Conservation (phyloP, 192 early-diverging fungal species). For the Endogone sp. region DNA sequence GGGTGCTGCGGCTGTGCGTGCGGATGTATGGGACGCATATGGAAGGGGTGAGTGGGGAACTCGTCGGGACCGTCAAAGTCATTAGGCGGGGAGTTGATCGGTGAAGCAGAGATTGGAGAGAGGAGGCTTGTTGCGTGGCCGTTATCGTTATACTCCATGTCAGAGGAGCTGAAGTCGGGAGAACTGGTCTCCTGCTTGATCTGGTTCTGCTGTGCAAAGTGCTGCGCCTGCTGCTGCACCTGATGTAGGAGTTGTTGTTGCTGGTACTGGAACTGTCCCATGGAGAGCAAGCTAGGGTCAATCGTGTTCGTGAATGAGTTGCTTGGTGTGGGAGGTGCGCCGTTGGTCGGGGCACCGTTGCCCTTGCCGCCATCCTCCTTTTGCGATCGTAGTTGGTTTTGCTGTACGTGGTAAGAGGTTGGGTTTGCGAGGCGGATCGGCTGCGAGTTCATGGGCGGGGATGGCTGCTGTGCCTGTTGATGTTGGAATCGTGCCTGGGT, state of each 20-base stretch:
- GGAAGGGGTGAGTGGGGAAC: constrained; percentile 7
- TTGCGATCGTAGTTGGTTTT: neutral
- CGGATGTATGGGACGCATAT: neutral
- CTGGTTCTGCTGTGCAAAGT: constrained; percentile 6
- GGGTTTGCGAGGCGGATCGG: constrained; percentile 14
- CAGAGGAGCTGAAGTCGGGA: constrained; percentile 27
- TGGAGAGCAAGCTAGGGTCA: constrained; percentile 11
- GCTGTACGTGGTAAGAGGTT: constrained; percentile 21
- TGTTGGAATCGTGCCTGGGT: no score
- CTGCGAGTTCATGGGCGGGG: neutral
- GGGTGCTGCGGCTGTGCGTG: neutral
- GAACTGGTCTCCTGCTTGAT: constrained; percentile 37
- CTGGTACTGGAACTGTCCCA: neutral
- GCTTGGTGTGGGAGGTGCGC: constrained; percentile 13
- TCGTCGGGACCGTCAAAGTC: constrained; percentile 26
- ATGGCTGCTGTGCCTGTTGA: no score
- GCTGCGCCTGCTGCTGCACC: constrained; percentile 1
- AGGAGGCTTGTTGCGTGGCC: constrained; percentile 15
- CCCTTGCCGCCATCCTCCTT: neutral
- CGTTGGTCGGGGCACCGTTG: neutral
- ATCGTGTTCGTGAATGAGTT: constrained; percentile 16
- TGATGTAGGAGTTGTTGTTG: neutral
- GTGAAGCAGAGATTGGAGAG: constrained; percentile 32
- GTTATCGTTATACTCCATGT: constrained; percentile 37
- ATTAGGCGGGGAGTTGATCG: constrained; percentile 31